phyloP scores from a whole-genome alignment of 169 alveolate genomes.

The Plasmodium inui region DNA sequence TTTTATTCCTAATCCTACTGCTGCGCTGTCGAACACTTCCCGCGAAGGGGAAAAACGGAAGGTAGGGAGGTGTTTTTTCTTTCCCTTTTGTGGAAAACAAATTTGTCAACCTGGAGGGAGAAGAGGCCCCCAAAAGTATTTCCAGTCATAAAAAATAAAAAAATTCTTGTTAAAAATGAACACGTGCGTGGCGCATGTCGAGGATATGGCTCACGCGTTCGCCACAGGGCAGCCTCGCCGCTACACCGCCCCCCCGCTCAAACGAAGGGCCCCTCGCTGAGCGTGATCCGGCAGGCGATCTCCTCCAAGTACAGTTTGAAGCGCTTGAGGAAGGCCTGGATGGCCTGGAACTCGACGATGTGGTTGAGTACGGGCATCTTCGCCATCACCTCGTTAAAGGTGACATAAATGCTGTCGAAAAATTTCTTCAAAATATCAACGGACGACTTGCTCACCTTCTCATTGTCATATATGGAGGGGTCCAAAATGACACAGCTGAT shows the following conservation, averaged over 20 bases:
- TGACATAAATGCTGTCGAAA: constrained; percentile 34
- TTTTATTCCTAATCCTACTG: not conserved
- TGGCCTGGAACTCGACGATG: constrained; percentile 55
- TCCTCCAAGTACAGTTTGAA: constrained; percentile 50
- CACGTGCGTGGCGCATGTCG: not conserved
- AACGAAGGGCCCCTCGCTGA: constrained; percentile 5
- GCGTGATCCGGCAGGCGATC: constrained; percentile 24
- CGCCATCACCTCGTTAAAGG: constrained; percentile 36
- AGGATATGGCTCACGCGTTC: not conserved
- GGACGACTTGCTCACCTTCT: constrained; percentile 40
- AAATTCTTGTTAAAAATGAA: not conserved
- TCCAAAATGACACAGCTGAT: constrained; percentile 67
- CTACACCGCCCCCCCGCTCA: not conserved
- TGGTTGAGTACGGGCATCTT: constrained; percentile 44
- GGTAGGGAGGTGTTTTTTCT: not conserved
- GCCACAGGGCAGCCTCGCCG: not conserved
- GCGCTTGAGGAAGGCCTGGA: constrained; percentile 34
- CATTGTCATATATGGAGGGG: constrained; percentile 48
- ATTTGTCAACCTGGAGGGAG: not conserved
- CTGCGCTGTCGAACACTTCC: not conserved
- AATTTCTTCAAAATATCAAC: constrained; percentile 33
- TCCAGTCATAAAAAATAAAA: not conserved
- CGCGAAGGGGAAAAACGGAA: not conserved
- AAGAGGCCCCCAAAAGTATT: not conserved
- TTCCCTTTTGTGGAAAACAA: not conserved